Conservation (phyloP, 495 filamentous ascomycete genomes). For the Apodospora peruviana region DNA sequence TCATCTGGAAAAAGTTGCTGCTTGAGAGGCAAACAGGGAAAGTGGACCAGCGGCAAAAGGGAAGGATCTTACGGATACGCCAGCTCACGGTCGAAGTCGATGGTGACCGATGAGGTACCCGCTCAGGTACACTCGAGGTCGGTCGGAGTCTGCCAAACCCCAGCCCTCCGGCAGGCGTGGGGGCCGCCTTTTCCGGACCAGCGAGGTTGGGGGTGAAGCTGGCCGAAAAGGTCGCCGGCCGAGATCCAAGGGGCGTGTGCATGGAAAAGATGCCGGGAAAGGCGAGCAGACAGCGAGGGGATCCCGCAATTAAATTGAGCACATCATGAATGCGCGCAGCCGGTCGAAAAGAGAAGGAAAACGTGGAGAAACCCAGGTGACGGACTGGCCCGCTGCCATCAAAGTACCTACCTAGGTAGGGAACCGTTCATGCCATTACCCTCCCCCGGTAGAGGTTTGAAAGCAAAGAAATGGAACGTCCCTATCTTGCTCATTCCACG, state of each 20-base stretch:
- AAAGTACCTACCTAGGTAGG: too few species aligned
- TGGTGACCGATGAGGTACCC: conserved; percentile 9
- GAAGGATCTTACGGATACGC: not conserved
- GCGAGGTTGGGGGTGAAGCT: conserved; percentile 15
- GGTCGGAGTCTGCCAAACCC: conserved; percentile 1
- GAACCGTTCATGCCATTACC: too few species aligned
- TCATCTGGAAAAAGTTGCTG: conserved; percentile 9
- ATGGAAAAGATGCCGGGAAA: conserved; percentile 2
- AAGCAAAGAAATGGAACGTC: too few species aligned
- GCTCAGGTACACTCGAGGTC: conserved; percentile 6
- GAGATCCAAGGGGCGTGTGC: not conserved
- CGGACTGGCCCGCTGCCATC: not conserved
- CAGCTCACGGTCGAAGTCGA: not conserved
- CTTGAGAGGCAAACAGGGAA: conserved; percentile 1
- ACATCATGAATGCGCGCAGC: not conserved
- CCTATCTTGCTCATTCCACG: too few species aligned
- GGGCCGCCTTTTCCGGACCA: conserved; percentile 11
- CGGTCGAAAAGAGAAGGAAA: not conserved
- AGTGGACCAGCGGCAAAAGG: conserved; percentile 12
- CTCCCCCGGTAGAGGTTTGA: too few species aligned
- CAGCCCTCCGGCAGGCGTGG: conserved; percentile 15
- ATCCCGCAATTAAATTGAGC: not conserved
- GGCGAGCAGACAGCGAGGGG: not conserved
- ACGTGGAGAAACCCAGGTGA: not conserved
- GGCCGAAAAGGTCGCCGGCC: conserved; percentile 11